A percentile compares a stretch with the other conserved stretches of the same genome.
Evolutionary conservation across 2,329 filamentous ascomycete genomes (phyloP).

Genomic region (Talaromyces rugulosus): DNA sequence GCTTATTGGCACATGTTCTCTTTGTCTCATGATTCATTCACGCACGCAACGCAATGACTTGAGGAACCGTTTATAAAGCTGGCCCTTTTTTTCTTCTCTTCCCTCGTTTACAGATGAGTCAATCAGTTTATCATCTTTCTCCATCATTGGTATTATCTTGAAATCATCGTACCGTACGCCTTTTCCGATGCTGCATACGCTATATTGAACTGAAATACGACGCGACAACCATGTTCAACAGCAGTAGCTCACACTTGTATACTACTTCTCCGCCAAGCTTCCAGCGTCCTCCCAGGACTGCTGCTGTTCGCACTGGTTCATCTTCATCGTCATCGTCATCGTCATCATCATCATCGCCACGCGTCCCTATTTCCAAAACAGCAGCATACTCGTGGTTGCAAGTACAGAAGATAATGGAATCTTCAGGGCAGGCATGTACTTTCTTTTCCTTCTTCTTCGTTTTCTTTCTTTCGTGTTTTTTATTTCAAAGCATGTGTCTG

Average conservation of each 20-base stretch:
- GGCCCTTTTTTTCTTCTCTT: not conserved
- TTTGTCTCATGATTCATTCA: not conserved
- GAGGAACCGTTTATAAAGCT: not conserved
- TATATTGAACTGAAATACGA: too few species aligned
- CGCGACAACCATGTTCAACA: not conserved
- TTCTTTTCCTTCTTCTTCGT: not conserved
- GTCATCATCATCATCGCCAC: not conserved
- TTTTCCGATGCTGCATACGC: not conserved
- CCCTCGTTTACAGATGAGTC: not conserved
- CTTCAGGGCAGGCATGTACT: not conserved
- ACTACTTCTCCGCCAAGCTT: not conserved
- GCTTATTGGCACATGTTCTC: not conserved
- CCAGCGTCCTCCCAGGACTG: not conserved
- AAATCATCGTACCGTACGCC: not conserved
- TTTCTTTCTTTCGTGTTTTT: not conserved
- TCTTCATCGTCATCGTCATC: not conserved
- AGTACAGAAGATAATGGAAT: slow-evolving; percentile 13
- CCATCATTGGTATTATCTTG: not conserved
- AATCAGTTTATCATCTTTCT: not conserved
- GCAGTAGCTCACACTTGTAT: not conserved
- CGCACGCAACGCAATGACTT: not conserved
- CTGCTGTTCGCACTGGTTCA: not conserved
- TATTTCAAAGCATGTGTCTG: not conserved
- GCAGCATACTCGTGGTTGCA: slow-evolving; percentile 15
- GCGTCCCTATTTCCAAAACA: slow-evolving; percentile 13